These are phyloP conservation scores for Trypanosoma congolense DNA, from an alignment of 208 protist genomes.

Conservation along the genomic window DNA sequence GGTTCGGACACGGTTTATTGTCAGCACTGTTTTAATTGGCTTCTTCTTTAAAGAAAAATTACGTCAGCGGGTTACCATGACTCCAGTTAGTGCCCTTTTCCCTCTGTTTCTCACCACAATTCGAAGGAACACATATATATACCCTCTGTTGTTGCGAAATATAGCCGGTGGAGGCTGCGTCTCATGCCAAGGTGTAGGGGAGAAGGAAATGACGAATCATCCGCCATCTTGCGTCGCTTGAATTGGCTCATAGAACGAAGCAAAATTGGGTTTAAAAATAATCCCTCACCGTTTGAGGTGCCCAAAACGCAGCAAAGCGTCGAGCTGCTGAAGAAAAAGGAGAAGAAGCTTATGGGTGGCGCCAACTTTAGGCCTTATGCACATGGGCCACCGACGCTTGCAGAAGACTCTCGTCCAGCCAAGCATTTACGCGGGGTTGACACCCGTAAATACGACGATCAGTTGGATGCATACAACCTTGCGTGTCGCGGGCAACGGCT, in stretches of 20 bases:
- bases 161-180: too few relatives aligned
- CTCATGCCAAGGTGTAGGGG: not conserved
- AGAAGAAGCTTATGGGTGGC: slow-evolving; percentile 33
- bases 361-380: slow-evolving; percentile 65
- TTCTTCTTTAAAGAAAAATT: too few relatives aligned
- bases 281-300: slow-evolving; percentile 63
- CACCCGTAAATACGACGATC: slow-evolving; percentile 23
- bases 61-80: too few relatives aligned
- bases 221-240: slow-evolving; percentile 28
- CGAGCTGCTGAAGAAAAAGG: slow-evolving; percentile 28
- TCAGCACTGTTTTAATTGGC: too few relatives aligned
- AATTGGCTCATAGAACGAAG: slow-evolving; percentile 71
- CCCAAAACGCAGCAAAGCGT: slow-evolving; percentile 63
- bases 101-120: too few relatives aligned
- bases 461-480: slow-evolving; percentile 1
- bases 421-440: slow-evolving; percentile 40
- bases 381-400: slow-evolving; percentile 39
- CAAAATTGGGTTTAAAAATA: slow-evolving; percentile 74
- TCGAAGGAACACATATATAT: too few relatives aligned
- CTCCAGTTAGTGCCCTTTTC: too few relatives aligned
- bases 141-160: too few relatives aligned
- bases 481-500: slow-evolving; percentile 37
- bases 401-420: slow-evolving; percentile 41
- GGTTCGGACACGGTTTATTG: too few relatives aligned
- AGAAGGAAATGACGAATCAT: slow-evolving; percentile 13